A percentile compares a stretch with the other conserved stretches of the same genome.
Conservation (phyloP, 2,329 filamentous ascomycete species). For the Chrysoporthe austroafricana region DNA sequence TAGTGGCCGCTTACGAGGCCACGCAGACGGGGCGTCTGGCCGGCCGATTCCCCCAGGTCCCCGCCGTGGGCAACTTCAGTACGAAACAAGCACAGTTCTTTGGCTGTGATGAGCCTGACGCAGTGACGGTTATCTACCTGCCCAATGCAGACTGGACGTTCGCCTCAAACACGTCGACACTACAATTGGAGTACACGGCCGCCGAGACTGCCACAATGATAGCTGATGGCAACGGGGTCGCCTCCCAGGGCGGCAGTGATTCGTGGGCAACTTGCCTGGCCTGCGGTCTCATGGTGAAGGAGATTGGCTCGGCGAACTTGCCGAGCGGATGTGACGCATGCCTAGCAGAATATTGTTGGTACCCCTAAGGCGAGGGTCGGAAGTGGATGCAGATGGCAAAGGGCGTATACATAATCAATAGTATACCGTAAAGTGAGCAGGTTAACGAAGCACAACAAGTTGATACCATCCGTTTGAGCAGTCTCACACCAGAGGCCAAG, state of each 20-base stretch:
- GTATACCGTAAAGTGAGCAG: background rate
- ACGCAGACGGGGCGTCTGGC: slow-evolving; percentile 31
- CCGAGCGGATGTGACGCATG: slow-evolving; percentile 40
- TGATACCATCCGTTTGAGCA: background rate
- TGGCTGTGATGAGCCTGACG: slow-evolving; percentile 43
- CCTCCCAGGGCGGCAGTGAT: slow-evolving; percentile 40
- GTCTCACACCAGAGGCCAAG: too few relatives aligned
- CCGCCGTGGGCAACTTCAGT: slow-evolving; percentile 40
- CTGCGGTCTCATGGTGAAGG: slow-evolving; percentile 44
- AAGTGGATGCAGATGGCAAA: background rate
- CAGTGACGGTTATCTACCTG: slow-evolving; percentile 43
- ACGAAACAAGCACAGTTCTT: slow-evolving; percentile 45
- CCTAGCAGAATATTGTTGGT: slow-evolving; percentile 43
- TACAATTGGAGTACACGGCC: slow-evolving; percentile 40
- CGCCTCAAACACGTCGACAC: slow-evolving; percentile 38
- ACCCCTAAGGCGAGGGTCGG: background rate
- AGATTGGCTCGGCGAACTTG: slow-evolving; percentile 34
- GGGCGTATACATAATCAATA: background rate
- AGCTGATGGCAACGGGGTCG: slow-evolving; percentile 44
- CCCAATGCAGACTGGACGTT: slow-evolving; percentile 47
- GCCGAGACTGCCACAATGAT: slow-evolving; percentile 43
- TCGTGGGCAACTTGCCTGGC: slow-evolving; percentile 46
- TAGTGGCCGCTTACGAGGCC: slow-evolving; percentile 37
- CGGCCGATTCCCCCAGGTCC: slow-evolving; percentile 50
- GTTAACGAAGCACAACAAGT: background rate